Evolutionary conservation across 306 rosid genomes (phyloP).

Genomic region (Castanospermum australe): DNA sequence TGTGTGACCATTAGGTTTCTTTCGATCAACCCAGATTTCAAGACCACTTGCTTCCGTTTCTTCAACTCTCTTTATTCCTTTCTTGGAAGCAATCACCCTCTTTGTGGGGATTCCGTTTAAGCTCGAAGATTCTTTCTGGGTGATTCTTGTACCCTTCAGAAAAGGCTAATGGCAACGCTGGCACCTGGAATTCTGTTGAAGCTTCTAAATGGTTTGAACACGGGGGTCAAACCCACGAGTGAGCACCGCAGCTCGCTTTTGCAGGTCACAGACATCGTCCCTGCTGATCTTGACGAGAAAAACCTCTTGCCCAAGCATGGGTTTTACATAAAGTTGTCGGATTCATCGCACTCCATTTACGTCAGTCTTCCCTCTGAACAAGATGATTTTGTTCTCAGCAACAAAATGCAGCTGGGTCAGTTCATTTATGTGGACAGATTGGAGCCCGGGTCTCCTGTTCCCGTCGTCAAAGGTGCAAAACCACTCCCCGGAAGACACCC

Average conservation of each 20-base stretch:
- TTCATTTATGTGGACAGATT: conserved; percentile 77
- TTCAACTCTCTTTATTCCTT: neutral
- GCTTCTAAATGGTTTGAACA: conserved; percentile 71
- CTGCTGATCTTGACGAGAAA: conserved; percentile 85
- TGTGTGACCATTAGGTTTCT: neutral
- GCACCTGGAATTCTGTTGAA: conserved; percentile 84
- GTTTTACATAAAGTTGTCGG: conserved; percentile 78
- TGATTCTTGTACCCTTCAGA: neutral
- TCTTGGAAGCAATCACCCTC: too few species aligned
- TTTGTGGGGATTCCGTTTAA: too few species aligned
- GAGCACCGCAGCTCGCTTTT: conserved; percentile 84
- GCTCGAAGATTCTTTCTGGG: too few species aligned
- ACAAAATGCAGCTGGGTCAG: conserved; percentile 91
- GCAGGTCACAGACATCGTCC: conserved; percentile 91
- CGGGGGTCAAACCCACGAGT: conserved; percentile 66
- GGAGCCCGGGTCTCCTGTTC: conserved; percentile 90
- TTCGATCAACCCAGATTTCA: neutral
- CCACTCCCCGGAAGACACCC: conserved; percentile 92
- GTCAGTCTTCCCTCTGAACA: conserved; percentile 80
- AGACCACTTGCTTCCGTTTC: neutral
- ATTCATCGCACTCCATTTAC: conserved; percentile 85
- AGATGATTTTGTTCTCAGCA: conserved; percentile 76
- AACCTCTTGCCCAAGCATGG: conserved; percentile 77
- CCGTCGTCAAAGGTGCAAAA: conserved; percentile 66
- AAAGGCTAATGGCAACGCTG: conserved; percentile 60